These are phyloP conservation scores for Acer yangbiense DNA, from an alignment of 345 rosid genomes.

Conservation along the genomic window DNA sequence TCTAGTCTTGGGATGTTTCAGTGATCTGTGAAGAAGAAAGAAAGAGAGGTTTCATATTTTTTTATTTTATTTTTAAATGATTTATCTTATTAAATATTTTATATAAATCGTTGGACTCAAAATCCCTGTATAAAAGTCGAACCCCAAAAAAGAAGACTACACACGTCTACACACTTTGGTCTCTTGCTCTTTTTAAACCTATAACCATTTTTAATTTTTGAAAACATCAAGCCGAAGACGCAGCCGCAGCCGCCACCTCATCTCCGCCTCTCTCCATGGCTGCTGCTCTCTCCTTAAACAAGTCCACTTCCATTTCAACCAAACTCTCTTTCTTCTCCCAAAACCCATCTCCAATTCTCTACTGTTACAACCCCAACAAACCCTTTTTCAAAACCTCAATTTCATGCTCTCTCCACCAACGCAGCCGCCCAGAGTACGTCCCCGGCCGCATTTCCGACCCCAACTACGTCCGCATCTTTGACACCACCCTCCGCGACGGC, in stretches of 20 bases:
- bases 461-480: constrained; percentile 78
- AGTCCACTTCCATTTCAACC: constrained; percentile 8
- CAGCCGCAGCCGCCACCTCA: constrained; percentile 3
- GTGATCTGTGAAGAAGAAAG: too few species aligned
- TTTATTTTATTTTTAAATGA: too few species aligned
- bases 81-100: too few species aligned
- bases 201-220: too few species aligned
- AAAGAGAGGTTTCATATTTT: too few species aligned
- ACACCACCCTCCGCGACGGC: constrained; percentile 98
- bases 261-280: constrained; percentile 15
- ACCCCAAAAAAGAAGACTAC: too few species aligned
- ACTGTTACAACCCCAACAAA: constrained; percentile 12
- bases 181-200: too few species aligned
- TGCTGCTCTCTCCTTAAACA: constrained; percentile 16
- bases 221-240: background rate
- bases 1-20: too few species aligned
- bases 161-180: too few species aligned
- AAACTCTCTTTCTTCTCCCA: constrained; percentile 20
- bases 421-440: constrained; percentile 61
- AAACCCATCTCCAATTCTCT: constrained; percentile 13
- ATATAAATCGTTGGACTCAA: too few species aligned
- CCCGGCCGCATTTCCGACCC: constrained; percentile 78
- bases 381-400: constrained; percentile 26
- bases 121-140: too few species aligned
- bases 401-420: constrained; percentile 31